Percentiles rank a stretch among this genome's conserved stretches.
Evolutionary conservation across 805 yeast genomes (phyloP).

Genomic region (Candida lessepsii): DNA sequence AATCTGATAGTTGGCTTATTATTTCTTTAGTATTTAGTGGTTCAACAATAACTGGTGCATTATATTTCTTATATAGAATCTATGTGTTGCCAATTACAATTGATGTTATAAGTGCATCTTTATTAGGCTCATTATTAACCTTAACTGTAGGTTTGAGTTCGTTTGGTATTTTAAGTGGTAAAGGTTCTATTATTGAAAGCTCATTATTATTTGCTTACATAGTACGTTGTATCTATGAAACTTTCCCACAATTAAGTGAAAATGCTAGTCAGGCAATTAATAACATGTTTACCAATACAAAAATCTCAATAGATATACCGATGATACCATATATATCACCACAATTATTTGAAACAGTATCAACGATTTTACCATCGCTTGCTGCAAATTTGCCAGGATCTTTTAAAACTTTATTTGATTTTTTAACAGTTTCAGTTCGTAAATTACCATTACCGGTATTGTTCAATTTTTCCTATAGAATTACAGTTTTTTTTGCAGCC

Average conservation of each 20-base stretch:
- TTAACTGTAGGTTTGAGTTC: constrained; percentile 70
- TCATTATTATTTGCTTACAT: constrained; percentile 85
- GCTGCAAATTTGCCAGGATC: constrained; percentile 55
- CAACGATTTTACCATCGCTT: constrained; percentile 40
- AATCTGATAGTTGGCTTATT: constrained; percentile 78
- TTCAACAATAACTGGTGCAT: constrained; percentile 67
- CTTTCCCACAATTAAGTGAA: constrained; percentile 82
- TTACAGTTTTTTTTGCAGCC: constrained; percentile 86
- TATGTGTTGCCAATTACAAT: constrained; percentile 74
- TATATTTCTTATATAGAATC: constrained; percentile 78
- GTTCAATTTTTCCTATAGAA: constrained; percentile 78
- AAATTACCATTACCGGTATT: constrained; percentile 80
- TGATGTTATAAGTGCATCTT: constrained; percentile 71
- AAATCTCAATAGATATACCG: constrained; percentile 19
- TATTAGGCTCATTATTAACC: constrained; percentile 83
- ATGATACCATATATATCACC: constrained; percentile 31
- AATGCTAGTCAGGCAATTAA: constrained; percentile 27
- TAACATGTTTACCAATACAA: constrained; percentile 15
- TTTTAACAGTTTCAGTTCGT: constrained; percentile 47
- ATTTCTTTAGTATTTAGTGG: constrained; percentile 71
- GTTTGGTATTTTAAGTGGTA: constrained; percentile 78
- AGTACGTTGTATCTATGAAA: constrained; percentile 88
- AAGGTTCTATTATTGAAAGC: constrained; percentile 88
- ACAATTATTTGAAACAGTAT: constrained; percentile 26
- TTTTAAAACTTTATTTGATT: constrained; percentile 54